Conservation (phyloP, 2,329 filamentous ascomycete species). For the Periconia sp. region DNA sequence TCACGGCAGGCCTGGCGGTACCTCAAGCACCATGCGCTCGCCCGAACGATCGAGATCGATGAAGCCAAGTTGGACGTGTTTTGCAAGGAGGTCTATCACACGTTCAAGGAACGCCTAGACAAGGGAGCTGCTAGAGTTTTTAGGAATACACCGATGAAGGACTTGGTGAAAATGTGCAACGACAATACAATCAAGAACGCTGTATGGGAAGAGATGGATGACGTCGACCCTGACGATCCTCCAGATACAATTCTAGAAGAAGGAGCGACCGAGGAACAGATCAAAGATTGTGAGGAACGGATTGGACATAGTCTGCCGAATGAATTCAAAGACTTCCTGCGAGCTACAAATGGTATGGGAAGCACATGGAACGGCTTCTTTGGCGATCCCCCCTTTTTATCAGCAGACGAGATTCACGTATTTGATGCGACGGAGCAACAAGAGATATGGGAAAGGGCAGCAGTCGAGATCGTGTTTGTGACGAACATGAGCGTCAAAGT, state of each 20-base stretch:
- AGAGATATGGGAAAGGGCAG: slow-evolving; percentile 14
- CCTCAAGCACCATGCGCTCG: slow-evolving; percentile 18
- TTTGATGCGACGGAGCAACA: slow-evolving; percentile 21
- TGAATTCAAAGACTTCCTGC: slow-evolving; percentile 24
- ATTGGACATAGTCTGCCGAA: slow-evolving; percentile 14
- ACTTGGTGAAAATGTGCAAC: slow-evolving; percentile 20
- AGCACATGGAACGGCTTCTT: slow-evolving; percentile 22
- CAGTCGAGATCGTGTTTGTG: slow-evolving; percentile 15
- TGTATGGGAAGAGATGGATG: slow-evolving; percentile 26
- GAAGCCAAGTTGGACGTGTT: slow-evolving; percentile 17
- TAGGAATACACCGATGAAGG: slow-evolving; percentile 13
- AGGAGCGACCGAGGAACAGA: slow-evolving; percentile 15
- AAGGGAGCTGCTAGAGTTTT: slow-evolving; percentile 15
- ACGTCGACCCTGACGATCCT: slow-evolving; percentile 18
- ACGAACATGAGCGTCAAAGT: slow-evolving; percentile 14
- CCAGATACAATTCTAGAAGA: slow-evolving; percentile 19
- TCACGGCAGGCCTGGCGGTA: slow-evolving; percentile 18
- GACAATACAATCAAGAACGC: slow-evolving; percentile 27
- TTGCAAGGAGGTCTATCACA: slow-evolving; percentile 12
- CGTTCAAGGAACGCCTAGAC: slow-evolving; percentile 16
- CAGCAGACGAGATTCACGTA: slow-evolving; percentile 16
- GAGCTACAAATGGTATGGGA: slow-evolving; percentile 18
- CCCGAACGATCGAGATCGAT: slow-evolving; percentile 15
- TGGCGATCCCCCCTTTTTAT: slow-evolving; percentile 17
- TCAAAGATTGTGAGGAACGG: slow-evolving; percentile 12